These are phyloP conservation scores for Syncephalastrum sp. DNA, from an alignment of 371 early-diverging fungal species.

Conservation along the genomic window DNA sequence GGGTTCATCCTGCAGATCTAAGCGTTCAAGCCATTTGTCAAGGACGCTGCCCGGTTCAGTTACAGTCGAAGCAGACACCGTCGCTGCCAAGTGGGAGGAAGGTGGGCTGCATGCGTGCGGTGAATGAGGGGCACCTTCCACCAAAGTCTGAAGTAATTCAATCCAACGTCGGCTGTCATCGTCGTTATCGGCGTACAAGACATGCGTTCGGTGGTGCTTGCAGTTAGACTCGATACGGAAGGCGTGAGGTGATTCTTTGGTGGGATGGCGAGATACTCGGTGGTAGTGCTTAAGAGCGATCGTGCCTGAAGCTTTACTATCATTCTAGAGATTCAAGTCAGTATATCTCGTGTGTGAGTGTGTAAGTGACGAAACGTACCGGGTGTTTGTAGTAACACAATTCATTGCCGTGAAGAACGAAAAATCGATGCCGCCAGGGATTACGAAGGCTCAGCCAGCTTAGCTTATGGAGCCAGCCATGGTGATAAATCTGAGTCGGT, in stretches of 20 bases:
- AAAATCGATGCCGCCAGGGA: slow-evolving; percentile 22
- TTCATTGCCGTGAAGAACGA: slow-evolving; percentile 17
- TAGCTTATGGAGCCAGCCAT: slow-evolving; percentile 23
- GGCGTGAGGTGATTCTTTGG: slow-evolving; percentile 10
- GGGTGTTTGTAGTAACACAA: slow-evolving; percentile 23
- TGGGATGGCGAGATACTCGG: slow-evolving; percentile 2
- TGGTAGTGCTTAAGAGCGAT: slow-evolving; percentile 22
- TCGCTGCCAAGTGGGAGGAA: no score
- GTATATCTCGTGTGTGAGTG: no score
- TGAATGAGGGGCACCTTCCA: no score
- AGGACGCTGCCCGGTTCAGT: slow-evolving; percentile 15
- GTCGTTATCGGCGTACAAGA: slow-evolving; percentile 19
- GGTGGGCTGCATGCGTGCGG: no score
- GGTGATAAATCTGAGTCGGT: background rate
- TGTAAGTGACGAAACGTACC: slow-evolving; percentile 8
- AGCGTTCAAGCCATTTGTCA: slow-evolving; percentile 32
- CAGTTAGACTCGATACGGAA: slow-evolving; percentile 22
- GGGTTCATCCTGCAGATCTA: slow-evolving; percentile 22
- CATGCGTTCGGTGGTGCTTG: slow-evolving; percentile 13
- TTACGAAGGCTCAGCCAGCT: slow-evolving; percentile 12
- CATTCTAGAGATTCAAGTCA: slow-evolving; percentile 15
- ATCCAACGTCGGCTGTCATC: slow-evolving; percentile 17
- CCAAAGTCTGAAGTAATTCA: no score
- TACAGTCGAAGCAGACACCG: no score
- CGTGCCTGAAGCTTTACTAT: slow-evolving; percentile 14